Evolutionary conservation across 352 stramenopile species (phyloP).

Genomic region (Pythium sp.): DNA sequence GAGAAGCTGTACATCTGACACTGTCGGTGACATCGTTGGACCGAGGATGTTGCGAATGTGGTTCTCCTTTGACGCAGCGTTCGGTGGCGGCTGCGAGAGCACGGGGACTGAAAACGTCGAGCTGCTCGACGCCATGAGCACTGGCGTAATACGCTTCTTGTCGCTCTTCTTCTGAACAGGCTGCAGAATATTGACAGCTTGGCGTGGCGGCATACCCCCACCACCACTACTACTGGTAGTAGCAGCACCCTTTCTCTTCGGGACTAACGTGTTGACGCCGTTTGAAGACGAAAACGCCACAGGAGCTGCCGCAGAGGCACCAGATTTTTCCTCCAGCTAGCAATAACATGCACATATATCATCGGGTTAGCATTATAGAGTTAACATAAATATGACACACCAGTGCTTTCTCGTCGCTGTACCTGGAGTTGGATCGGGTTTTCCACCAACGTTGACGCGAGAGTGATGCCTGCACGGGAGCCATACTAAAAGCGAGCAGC

Average conservation of each 20-base stretch:
- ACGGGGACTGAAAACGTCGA: conserved; percentile 1
- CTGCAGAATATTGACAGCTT: conserved; percentile 34
- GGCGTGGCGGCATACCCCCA: conserved; percentile 16
- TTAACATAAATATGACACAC: background rate
- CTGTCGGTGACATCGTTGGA: conserved; percentile 49
- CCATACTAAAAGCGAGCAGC: conserved; percentile 54
- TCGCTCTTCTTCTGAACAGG: conserved; percentile 41
- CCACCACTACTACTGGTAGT: conserved; percentile 4
- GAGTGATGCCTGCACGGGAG: conserved; percentile 72
- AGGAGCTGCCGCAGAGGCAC: conserved; percentile 11
- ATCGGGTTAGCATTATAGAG: background rate
- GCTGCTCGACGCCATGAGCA: conserved; percentile 35
- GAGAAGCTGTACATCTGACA: conserved; percentile 50
- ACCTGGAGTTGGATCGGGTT: conserved; percentile 81
- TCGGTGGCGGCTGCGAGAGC: conserved; percentile 12
- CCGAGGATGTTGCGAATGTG: conserved; percentile 79
- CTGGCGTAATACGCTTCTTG: conserved; percentile 68
- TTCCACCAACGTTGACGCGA: conserved; percentile 75
- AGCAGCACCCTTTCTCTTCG: conserved; percentile 54
- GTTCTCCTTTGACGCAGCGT: conserved; percentile 67
- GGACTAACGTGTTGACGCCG: conserved; percentile 48
- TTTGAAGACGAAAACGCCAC: conserved; percentile 6
- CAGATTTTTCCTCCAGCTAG: conserved; percentile 68
- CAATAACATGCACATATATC: background rate
- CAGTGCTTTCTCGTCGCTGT: background rate